Evolutionary conservation across 495 filamentous ascomycete genomes (phyloP).

Genomic region (Aspergillus ostianus): DNA sequence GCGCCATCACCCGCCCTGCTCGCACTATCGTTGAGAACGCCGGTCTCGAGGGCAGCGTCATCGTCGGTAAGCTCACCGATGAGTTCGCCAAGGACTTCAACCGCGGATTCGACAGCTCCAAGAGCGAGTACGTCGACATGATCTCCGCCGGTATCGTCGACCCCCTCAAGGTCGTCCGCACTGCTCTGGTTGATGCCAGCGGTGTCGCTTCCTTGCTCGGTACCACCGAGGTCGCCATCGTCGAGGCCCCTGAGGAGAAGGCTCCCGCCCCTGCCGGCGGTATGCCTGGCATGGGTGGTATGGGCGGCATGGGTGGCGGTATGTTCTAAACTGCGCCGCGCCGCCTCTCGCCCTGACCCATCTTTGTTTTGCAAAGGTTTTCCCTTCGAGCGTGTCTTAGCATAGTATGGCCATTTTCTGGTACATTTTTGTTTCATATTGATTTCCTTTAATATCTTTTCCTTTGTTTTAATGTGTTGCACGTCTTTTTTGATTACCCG

Average conservation of each 20-base stretch:
- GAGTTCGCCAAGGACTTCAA: conserved; percentile 93
- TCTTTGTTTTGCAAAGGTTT: conserved; percentile 24
- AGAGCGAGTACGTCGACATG: conserved; percentile 98
- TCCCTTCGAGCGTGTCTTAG: conserved; percentile 41
- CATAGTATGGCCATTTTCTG: conserved; percentile 41
- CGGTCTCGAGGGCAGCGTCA: conserved; percentile 89
- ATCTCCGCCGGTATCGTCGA: conserved; percentile 95
- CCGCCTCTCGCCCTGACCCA: conserved; percentile 11
- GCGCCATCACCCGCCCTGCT: conserved; percentile 91
- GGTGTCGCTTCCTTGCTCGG: conserved; percentile 96
- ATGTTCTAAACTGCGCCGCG: conserved; percentile 43
- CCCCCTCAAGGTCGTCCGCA: conserved; percentile 98
- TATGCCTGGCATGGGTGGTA: conserved; percentile 67
- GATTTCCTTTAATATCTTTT: conserved; percentile 28
- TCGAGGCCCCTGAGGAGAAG: conserved; percentile 95
- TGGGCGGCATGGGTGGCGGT: conserved; percentile 64
- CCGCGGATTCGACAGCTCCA: conserved; percentile 93
- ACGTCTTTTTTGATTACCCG: conserved; percentile 37
- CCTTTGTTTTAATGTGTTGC: conserved; percentile 44
- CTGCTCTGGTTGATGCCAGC: conserved; percentile 87
- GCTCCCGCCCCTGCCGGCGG: conserved; percentile 52
- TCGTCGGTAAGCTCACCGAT: conserved; percentile 97
- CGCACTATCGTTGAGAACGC: conserved; percentile 97
- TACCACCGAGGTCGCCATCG: conserved; percentile 96
- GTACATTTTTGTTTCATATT: conserved; percentile 27